Conservation (phyloP, 306 rosid species). For the Pachyrhizus erosus region DNA sequence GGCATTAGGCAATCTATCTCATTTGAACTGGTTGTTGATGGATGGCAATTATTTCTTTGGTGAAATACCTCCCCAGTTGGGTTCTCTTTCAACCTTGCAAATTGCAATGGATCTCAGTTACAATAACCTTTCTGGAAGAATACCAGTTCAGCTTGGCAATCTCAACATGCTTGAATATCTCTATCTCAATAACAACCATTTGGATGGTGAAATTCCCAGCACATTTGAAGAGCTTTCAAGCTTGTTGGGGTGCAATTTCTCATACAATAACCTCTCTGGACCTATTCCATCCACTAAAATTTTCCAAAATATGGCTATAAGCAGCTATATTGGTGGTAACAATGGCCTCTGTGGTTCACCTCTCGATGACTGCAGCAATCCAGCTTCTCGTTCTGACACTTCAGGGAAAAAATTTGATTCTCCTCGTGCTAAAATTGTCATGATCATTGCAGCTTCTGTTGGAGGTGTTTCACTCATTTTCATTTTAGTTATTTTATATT, state of each 20-base stretch:
- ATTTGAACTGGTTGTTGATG: slow-evolving; percentile 85
- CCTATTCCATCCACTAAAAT: slow-evolving; percentile 71
- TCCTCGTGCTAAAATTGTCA: slow-evolving; percentile 64
- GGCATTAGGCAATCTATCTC: slow-evolving; percentile 72
- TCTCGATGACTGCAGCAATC: slow-evolving; percentile 59
- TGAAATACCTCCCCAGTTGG: slow-evolving; percentile 80
- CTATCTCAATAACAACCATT: slow-evolving; percentile 80
- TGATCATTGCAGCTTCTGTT: slow-evolving; percentile 65
- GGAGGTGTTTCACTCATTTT: slow-evolving; percentile 93
- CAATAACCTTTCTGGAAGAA: slow-evolving; percentile 76
- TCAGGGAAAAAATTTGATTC: slow-evolving; percentile 29
- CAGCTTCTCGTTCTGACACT: slow-evolving; percentile 51
- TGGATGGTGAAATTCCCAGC: slow-evolving; percentile 85
- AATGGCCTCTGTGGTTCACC: slow-evolving; percentile 85
- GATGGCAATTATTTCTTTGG: slow-evolving; percentile 77
- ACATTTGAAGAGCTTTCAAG: slow-evolving; percentile 76
- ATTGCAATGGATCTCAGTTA: slow-evolving; percentile 90
- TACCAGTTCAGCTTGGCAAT: slow-evolving; percentile 76
- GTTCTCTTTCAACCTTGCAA: slow-evolving; percentile 83
- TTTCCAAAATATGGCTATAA: slow-evolving; percentile 70
- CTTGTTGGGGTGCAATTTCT: slow-evolving; percentile 87
- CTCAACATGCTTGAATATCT: slow-evolving; percentile 75
- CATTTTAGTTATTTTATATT: slow-evolving; percentile 68
- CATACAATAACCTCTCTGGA: slow-evolving; percentile 85
- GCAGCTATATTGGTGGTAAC: slow-evolving; percentile 81